phyloP scores from a whole-genome alignment of 1,139 yeast species.

The Oligophagozyma castellii region DNA sequence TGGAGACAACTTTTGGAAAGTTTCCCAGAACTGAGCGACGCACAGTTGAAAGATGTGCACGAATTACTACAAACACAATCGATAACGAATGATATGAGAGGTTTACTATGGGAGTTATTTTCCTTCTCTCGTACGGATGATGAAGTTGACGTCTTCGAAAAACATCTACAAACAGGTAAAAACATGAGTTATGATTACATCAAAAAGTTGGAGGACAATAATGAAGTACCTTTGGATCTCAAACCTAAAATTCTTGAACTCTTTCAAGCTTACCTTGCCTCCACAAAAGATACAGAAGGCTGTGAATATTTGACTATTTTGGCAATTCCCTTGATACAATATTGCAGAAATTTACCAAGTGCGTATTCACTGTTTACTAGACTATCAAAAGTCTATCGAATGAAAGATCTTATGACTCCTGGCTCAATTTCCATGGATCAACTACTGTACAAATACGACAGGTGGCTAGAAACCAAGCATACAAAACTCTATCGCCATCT shows the following conservation, averaged over 20 bases:
- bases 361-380: slow-evolving; percentile 66
- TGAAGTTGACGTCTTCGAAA: too few relatives aligned
- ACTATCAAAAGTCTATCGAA: slow-evolving; percentile 66
- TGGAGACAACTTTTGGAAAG: too few relatives aligned
- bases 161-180: slow-evolving; percentile 61
- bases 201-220: slow-evolving; percentile 53
- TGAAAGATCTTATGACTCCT: slow-evolving; percentile 59
- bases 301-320: slow-evolving; percentile 47
- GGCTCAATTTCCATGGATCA: slow-evolving; percentile 84
- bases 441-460: slow-evolving; percentile 71
- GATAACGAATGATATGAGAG: too few relatives aligned
- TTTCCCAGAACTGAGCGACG: too few relatives aligned
- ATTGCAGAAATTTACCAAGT: slow-evolving; percentile 3
- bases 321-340: slow-evolving; percentile 49
- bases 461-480: slow-evolving; percentile 43
- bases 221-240: slow-evolving; percentile 71
- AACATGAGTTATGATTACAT: slow-evolving; percentile 49
- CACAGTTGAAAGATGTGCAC: too few relatives aligned
- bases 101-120: too few relatives aligned
- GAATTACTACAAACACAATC: too few relatives aligned
- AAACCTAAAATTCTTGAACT: too few relatives aligned
- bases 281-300: too few relatives aligned
- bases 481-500: slow-evolving; percentile 54
- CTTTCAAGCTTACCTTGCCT: too few relatives aligned
- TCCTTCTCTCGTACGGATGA: too few relatives aligned